These are phyloP conservation scores for Pseudotsuga menziesii DNA, from an alignment of 75 land plant species.

Conservation along the genomic window DNA sequence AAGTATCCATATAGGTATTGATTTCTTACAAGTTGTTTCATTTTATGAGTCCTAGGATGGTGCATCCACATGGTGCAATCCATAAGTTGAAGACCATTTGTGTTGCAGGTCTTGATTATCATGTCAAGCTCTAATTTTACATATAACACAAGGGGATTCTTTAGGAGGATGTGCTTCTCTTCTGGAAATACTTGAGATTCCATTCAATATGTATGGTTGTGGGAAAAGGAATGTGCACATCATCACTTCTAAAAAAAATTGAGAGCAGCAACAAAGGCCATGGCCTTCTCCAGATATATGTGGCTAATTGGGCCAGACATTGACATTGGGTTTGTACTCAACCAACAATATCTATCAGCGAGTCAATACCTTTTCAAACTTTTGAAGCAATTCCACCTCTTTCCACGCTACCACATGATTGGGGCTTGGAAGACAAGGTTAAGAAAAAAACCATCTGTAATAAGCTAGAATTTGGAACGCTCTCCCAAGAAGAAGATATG, in stretches of 20 bases:
- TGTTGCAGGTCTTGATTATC: constrained; percentile 43
- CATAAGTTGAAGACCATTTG: constrained; percentile 67
- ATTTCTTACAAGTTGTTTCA: constrained; percentile 42
- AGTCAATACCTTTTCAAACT: too few relatives aligned
- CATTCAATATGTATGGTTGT: constrained; percentile 61
- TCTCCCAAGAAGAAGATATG: too few relatives aligned
- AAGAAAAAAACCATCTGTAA: too few relatives aligned
- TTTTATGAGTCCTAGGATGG: constrained; percentile 67
- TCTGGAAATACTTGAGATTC: constrained; percentile 59
- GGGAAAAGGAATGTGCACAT: constrained; percentile 85
- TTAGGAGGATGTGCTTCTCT: constrained; percentile 74
- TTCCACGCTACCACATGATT: too few relatives aligned
- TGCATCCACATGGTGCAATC: constrained; percentile 94
- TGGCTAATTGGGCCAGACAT: constrained; percentile 56
- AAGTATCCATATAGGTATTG: constrained; percentile 42
- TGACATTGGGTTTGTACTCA: too few relatives aligned
- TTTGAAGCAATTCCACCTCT: too few relatives aligned
- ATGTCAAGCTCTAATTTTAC: constrained; percentile 54
- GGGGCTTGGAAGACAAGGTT: too few relatives aligned
- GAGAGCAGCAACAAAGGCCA: constrained; percentile 26
- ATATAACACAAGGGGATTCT: constrained; percentile 72
- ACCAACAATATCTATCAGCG: too few relatives aligned
- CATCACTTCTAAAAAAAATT: constrained; percentile 35
- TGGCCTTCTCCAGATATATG: constrained; percentile 45
- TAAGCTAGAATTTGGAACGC: too few relatives aligned